Base-by-base conservation (phyloP, 2,329 filamentous ascomycete species). In the Hymenoscyphus scutula region DNA sequence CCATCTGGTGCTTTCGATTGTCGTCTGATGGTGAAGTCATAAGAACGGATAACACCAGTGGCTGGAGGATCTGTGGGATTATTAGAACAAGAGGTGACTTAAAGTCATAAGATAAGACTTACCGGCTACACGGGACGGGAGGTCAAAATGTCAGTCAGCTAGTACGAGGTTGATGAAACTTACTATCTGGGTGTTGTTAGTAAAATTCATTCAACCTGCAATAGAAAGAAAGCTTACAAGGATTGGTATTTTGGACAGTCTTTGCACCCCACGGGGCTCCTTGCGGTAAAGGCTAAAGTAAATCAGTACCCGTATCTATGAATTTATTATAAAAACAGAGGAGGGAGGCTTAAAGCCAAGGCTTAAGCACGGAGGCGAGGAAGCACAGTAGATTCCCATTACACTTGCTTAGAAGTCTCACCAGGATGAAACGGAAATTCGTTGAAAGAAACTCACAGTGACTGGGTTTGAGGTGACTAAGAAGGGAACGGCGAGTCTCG, bases 211-310 rank as follows among this genome's bases (percentile, higher is more conserved):
- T 38, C 7, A 38, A 3, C 23, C 13, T 19, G 17, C 15, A 19
- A 15, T 17, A 37, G 15, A 30, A 27, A 7, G 30, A 60, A 61
- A 10, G 58, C 64, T 65, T 62, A 65, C 65, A 69, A 60, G 76
- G 75, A 62, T 78, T 74, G 1, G 73, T 80, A 17, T 71, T 70
- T 10, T 73, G 73, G 30, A 76, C 71, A 17, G 77, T 77, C 51
- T 74, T 73, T 3, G 68, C 71, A 37, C 81, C 82, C 84, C 84
- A 86, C 3, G 84, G 83, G 54, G 69, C 78, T 3, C 80, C 80
- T 64, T 81, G 77, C 0, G 80, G 79, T 8, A 80, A 71, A 17
- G 81, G 79, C 32, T 67, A 56, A 56, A 11, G n/a, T 19, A 38
- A 73, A 77, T 53, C 32, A 41, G 53, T n/a, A 32, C 10, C 13